These are phyloP conservation scores for Macadamia tetraphylla DNA, from an alignment of 164 flowering plant genomes.

Conservation along the genomic window DNA sequence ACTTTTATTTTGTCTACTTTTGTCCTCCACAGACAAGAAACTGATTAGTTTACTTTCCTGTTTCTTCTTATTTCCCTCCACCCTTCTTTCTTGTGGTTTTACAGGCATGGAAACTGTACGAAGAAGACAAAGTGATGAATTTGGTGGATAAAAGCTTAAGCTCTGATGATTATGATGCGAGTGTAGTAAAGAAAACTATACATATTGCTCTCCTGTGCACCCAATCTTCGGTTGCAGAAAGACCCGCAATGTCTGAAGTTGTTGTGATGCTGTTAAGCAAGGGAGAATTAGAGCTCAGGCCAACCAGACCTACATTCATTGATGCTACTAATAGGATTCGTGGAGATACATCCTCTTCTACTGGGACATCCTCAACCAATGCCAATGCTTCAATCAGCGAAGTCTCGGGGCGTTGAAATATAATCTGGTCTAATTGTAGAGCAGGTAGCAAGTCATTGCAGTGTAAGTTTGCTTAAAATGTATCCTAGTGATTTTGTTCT, in stretches of 20 bases:
- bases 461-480: no score
- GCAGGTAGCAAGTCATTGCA: no score
- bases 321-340: constrained; percentile 13
- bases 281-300: constrained; percentile 7
- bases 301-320: constrained; percentile 24
- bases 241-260: constrained; percentile 57
- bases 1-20: no score
- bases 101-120: constrained; percentile 44
- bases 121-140: constrained; percentile 22
- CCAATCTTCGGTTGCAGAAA: constrained; percentile 24
- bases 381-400: constrained; percentile 14
- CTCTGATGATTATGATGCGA: constrained; percentile 19
- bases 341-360: constrained; percentile 13
- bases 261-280: constrained; percentile 24
- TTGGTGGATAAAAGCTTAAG: constrained; percentile 36
- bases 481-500: no score
- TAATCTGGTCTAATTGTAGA: background rate
- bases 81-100: background rate
- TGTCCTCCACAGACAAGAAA: no score
- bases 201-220: constrained; percentile 43
- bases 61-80: no score
- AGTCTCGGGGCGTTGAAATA: constrained; percentile 7
- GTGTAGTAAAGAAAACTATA: constrained; percentile 29
- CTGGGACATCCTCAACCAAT: constrained; percentile 18
- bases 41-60: no score